Evolutionary conservation across 306 rosid species (phyloP), one percentile per base, ranked within the genome.

Genomic region (Dryas octopetala): DNA sequence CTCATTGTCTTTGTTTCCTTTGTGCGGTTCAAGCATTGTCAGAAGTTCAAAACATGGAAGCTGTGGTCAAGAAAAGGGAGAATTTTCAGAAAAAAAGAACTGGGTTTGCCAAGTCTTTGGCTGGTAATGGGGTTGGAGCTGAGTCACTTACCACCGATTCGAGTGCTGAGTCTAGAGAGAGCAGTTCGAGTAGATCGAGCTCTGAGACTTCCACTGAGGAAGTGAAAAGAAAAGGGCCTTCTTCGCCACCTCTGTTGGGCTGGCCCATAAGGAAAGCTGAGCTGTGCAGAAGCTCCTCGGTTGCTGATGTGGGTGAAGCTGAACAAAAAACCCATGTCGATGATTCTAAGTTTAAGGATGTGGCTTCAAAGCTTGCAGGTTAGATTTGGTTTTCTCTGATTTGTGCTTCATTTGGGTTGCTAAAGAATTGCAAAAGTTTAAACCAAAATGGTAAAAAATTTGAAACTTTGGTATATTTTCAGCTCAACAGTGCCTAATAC

Each of bases 231-330:
- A 83, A 86, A 78, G 90, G 84, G 78, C 74, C 78, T 47, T 85
- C 91, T 73, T 82, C 97, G 12, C 86, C 93, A 71, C 28, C 91
- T 32, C 90, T 85, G 71, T 87, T 95, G 78, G 97, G 97, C 19
- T 95, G 98, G 98, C 98, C 98, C 47, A 95, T 95, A 68, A 91
- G 90, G 43, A 87, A 92, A 74, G 96, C 97, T 65, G 86, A 91
- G 5, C 63, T 88, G 10, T 71, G 90, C 71, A 88, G 84, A 59
- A 78, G 82, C 70, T 76, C 72, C 70, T 76, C 72, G 1, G 79
- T 64, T 76, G 86, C 86, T 75, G 88, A 78, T 77, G 57, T 44
- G 32, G 68, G 66, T 59, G 80, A 68, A 73, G 68, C 74, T 66
- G 91, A 80, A 23, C 79, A 82, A 38, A 79, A 80, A 4, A 15